Base-by-base conservation (phyloP, 75 land plant species). In the Selaginella moellendorffii region DNA sequence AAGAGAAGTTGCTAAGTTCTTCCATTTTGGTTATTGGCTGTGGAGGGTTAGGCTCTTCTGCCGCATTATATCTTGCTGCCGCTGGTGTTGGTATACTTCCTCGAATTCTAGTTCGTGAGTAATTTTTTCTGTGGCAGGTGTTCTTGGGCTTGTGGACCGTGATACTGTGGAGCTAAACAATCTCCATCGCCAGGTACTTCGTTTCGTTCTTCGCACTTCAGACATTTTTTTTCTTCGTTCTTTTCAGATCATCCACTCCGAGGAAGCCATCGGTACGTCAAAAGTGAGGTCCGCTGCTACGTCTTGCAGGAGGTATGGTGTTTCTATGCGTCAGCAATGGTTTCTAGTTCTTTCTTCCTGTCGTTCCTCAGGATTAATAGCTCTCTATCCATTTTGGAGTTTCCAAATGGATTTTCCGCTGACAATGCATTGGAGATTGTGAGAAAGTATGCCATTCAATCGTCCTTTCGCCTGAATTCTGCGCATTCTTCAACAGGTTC, bases 61-160 rank as follows among this genome's bases (percentile, higher is more conserved):
- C 81, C 26, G 80, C 84, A 24, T 54, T 89, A 2, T 95, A 95
- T 74, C 83, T 95, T 36, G 90, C 99, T 12, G 87, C 99, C 25
- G 80, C 80, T 78, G 99, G 99, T 30, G 75, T 84, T 76, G 98
- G 98, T 88, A 77, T n/a, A n/a, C n/a, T n/a, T n/a, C n/a, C n/a
- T n/a, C n/a, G n/a, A n/a, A n/a, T n/a, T n/a, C n/a, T n/a, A n/a
- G n/a, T n/a, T n/a, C n/a, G n/a, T n/a, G n/a, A n/a, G n/a, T n/a
- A n/a, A 36, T 36, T 36, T 24, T 23, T 63, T n/a, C n/a, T 27
- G 24, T 29, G n/a, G 29, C 68, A 88, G 95, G 95, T 1, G 72
- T 83, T 28, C 66, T 95, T 54, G 99, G 99, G 9, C 73, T 89
- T 51, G 87, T 95, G 28, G 99, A 95, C 68, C 80, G 78, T 67